Percentiles rank a stretch among this genome's conserved stretches.
phyloP scores from a whole-genome alignment of 2,329 filamentous ascomycete genomes.

The Pseudogymnoascus sp. region DNA sequence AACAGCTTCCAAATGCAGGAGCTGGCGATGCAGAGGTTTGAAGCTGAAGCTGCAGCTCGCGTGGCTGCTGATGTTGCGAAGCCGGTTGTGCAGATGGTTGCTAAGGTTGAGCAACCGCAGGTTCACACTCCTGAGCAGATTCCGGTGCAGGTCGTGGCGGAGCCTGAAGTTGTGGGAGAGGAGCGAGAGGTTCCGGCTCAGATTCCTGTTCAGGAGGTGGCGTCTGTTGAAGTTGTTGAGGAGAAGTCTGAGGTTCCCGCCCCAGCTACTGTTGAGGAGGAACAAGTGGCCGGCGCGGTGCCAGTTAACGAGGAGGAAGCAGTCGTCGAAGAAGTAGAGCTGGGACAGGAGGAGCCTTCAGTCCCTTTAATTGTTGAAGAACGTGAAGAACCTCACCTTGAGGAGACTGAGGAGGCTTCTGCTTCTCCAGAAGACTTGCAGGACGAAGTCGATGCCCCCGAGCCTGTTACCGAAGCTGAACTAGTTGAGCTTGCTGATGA shows the following conservation, averaged over 20 bases:
- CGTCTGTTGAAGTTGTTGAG: neutral
- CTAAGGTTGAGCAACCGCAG: neutral
- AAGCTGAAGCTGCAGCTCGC: neutral
- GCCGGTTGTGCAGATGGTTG: neutral
- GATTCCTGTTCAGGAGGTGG: neutral
- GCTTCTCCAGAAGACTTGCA: too few relatives aligned
- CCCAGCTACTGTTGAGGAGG: neutral
- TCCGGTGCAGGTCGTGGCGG: neutral
- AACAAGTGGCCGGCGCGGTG: neutral
- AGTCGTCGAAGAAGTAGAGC: neutral
- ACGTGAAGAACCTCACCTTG: neutral
- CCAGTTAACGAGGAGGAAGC: neutral
- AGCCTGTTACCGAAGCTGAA: neutral
- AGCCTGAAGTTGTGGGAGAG: neutral
- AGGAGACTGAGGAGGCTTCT: neutral
- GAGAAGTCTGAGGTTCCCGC: neutral
- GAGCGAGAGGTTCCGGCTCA: neutral
- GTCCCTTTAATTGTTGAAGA: neutral
- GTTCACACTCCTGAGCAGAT: neutral
- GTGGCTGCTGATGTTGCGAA: neutral
- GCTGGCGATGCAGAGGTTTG: neutral
- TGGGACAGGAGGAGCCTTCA: neutral
- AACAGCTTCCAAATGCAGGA: constrained; percentile 5
- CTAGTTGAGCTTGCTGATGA: neutral
- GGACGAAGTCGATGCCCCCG: neutral